A percentile compares a stretch with the other conserved stretches of the same genome.
These are phyloP conservation scores for Austroboletus eburneus DNA, from an alignment of 768 basidiomycete species.

Conservation along the genomic window DNA sequence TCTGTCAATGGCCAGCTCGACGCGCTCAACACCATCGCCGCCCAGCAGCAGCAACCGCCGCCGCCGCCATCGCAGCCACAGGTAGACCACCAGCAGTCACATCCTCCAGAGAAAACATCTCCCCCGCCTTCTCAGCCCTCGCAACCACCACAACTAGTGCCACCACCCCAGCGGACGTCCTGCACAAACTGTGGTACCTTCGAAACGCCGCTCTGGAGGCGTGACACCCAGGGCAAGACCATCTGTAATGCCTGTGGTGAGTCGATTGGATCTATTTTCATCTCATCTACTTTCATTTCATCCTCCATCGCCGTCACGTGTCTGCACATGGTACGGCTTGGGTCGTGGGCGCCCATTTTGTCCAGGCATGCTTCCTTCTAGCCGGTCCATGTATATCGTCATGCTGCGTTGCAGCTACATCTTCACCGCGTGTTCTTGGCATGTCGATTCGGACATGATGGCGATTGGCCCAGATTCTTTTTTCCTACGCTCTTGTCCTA, in stretches of 20 bases:
- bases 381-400: slow-evolving; percentile 33
- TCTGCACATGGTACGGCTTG: slow-evolving; percentile 27
- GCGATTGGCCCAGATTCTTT: slow-evolving; percentile 33
- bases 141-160: slow-evolving; percentile 18
- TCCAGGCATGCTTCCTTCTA: slow-evolving; percentile 24
- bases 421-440: slow-evolving; percentile 32
- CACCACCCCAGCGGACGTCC: slow-evolving; percentile 36
- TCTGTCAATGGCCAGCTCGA: slow-evolving; percentile 13
- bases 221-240: slow-evolving; percentile 75
- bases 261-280: slow-evolving; percentile 36
- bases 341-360: slow-evolving; percentile 31
- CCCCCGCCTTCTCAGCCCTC: slow-evolving; percentile 23
- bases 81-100: slow-evolving; percentile 13
- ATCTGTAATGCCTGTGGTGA: slow-evolving; percentile 91
- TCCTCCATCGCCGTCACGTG: slow-evolving; percentile 38
- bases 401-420: slow-evolving; percentile 30
- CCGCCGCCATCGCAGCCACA: slow-evolving; percentile 11
- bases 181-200: slow-evolving; percentile 77
- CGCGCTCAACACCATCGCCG: slow-evolving; percentile 6
- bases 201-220: slow-evolving; percentile 80
- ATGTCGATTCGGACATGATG: slow-evolving; percentile 31
- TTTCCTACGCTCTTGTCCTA: slow-evolving; percentile 30
- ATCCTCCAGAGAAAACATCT: slow-evolving; percentile 22
- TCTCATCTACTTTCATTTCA: slow-evolving; percentile 34
- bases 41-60: slow-evolving; percentile 4